Conservation (phyloP, 768 basidiomycete genomes). For the Pleurotus pulmonarius region DNA sequence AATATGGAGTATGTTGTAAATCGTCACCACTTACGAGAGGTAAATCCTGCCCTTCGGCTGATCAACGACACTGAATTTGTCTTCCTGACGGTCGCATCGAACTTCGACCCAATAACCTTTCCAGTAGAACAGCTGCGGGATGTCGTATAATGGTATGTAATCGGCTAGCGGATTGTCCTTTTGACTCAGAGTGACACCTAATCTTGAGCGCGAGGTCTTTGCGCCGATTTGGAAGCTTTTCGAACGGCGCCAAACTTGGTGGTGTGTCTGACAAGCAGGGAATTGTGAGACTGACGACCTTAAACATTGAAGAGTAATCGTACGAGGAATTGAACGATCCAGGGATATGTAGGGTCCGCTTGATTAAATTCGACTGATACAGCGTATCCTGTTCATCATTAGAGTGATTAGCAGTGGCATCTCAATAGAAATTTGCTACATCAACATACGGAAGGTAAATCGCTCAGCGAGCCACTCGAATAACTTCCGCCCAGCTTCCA, state of each 20-base stretch:
- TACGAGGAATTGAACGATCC: constrained; percentile 37
- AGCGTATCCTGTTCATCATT: constrained; percentile 25
- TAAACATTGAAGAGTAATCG: constrained; percentile 6
- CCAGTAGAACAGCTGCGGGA: constrained; percentile 38
- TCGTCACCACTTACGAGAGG: constrained; percentile 18
- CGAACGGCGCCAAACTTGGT: constrained; percentile 40
- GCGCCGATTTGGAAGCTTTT: constrained; percentile 36
- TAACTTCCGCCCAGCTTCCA: constrained; percentile 36
- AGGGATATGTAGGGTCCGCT: constrained; percentile 39
- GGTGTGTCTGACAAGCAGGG: constrained; percentile 27
- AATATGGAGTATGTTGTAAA: background rate
- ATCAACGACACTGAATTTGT: constrained; percentile 9
- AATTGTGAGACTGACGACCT: no score
- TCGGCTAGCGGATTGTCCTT: constrained; percentile 28
- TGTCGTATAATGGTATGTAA: constrained; percentile 35
- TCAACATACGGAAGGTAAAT: constrained; percentile 18
- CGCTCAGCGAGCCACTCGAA: constrained; percentile 33
- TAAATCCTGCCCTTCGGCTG: background rate
- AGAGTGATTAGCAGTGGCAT: background rate
- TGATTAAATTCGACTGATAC: constrained; percentile 34
- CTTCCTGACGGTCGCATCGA: constrained; percentile 18
- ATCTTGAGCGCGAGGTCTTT: constrained; percentile 34
- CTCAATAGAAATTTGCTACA: background rate
- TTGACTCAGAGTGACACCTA: constrained; percentile 26
- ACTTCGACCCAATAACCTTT: constrained; percentile 36